These are phyloP conservation scores for Thalassiosira allenii DNA, from an alignment of 352 stramenopile genomes.

Conservation along the genomic window DNA sequence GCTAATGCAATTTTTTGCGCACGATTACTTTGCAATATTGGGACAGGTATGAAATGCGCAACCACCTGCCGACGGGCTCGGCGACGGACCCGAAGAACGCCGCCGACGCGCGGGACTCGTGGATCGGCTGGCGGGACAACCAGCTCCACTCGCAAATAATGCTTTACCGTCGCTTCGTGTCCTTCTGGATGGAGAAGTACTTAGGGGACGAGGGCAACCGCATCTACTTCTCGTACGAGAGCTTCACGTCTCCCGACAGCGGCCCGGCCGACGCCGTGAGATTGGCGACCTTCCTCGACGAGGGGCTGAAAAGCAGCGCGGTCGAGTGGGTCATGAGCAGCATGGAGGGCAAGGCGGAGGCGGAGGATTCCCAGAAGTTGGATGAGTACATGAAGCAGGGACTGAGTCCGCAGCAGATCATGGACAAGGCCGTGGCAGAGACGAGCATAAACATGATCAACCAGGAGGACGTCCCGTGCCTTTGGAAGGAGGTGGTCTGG, in stretches of 20 bases:
- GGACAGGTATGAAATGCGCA: constrained; percentile 61
- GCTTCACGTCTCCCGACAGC: constrained; percentile 18
- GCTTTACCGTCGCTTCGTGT: constrained; percentile 58
- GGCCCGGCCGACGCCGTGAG: constrained; percentile 11
- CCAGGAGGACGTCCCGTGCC: constrained; percentile 44
- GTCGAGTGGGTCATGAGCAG: neutral
- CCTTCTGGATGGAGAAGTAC: constrained; percentile 65
- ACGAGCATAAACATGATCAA: constrained; percentile 20
- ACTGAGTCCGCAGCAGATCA: no score
- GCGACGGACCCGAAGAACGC: constrained; percentile 18
- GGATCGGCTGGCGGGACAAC: constrained; percentile 54
- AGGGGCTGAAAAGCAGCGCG: constrained; percentile 24
- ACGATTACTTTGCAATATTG: neutral
- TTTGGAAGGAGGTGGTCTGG: constrained; percentile 54
- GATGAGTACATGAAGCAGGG: no score
- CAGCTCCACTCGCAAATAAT: constrained; percentile 52
- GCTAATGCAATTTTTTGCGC: neutral
- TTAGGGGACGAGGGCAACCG: constrained; percentile 35
- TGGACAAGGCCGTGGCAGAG: constrained; percentile 29
- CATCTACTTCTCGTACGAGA: constrained; percentile 57
- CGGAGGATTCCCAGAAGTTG: no score
- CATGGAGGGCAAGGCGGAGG: constrained; percentile 9
- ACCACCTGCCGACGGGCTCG: constrained; percentile 42
- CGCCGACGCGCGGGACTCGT: constrained; percentile 18
- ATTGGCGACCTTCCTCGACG: constrained; percentile 24